A percentile compares a stretch with the other conserved stretches of the same genome.
Conservation (phyloP, 345 rosid species). For the Geranium rotundifolium region DNA sequence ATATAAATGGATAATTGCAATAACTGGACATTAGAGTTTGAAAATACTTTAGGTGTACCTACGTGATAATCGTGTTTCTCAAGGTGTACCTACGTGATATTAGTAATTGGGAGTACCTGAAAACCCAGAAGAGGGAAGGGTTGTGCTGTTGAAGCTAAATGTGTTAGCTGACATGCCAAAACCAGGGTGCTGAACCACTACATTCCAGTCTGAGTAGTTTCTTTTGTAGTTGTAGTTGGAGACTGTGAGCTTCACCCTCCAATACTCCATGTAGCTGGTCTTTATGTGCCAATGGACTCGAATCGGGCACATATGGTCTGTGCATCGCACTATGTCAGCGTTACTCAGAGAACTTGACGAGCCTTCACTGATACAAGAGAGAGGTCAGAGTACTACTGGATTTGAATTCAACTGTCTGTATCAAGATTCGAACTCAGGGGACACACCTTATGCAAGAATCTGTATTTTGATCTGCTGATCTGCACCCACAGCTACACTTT, state of each 20-base stretch:
- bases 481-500: constrained; percentile 55
- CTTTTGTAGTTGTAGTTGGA: constrained; percentile 37
- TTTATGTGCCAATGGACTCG: constrained; percentile 51
- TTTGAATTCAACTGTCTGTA: neutral
- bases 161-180: constrained; percentile 24
- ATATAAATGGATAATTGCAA: neutral
- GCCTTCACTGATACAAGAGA: constrained; percentile 20
- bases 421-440: neutral
- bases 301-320: constrained; percentile 45
- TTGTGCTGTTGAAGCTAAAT: constrained; percentile 42
- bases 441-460: constrained; percentile 35
- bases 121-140: constrained; percentile 30
- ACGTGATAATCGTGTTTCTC: too few species aligned
- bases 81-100: too few species aligned
- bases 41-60: neutral
- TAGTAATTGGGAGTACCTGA: constrained; percentile 16
- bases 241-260: constrained; percentile 46
- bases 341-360: constrained; percentile 1
- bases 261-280: constrained; percentile 32
- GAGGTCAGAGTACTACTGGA: neutral
- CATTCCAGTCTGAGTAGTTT: constrained; percentile 51
- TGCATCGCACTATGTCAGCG: constrained; percentile 36
- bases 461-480: constrained; percentile 21
- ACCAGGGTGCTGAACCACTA: constrained; percentile 46
- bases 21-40: neutral